Base-by-base conservation (phyloP, 176 grass and related monocot species). In the Triticum timopheevii region DNA sequence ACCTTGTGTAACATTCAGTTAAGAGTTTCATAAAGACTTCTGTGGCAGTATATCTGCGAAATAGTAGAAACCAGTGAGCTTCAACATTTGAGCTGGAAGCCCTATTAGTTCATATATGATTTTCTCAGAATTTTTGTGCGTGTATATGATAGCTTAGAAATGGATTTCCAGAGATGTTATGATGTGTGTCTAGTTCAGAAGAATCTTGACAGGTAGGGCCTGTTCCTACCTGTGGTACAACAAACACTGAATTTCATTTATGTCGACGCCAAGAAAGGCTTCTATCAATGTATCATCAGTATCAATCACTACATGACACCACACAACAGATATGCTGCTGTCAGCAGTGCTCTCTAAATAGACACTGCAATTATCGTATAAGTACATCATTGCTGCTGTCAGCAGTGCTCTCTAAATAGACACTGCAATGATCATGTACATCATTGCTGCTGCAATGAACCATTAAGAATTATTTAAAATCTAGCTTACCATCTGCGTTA, bases 391-490 rank as follows among this genome's bases (percentile, higher is more conserved):
- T 56, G 35, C 38, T 59, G 73, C 56, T 83, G 56, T 7, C 20
- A 78, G 2, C 13, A 10, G 10, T 27, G 39, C 58, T 83, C 45
- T 79, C 44, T 20, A 16, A 75, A 61, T 17, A 87, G 54, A 35
- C 3, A 63, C 22, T 69, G 3, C 61, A 80, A 23, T 87, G 80
- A 74, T 68, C 44, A 24, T 59, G 19, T 58, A 20, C 52, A 58
- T 58, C 52, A 82, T 4, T 54, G 44, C 31, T 61, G 74, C 66
- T 84, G 59, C 45, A 83, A 11, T 28, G 42, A 69, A 45, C 34
- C 64, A 58, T 16, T 44, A 38, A 35, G 35, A 62, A 69, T 66
- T 59, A 68, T 80, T 34, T 69, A 77, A 80, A 74, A 83, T 82
- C 38, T 63, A 24, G 17, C 71, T 61, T 58, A 20, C 6, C 17